A percentile compares a stretch with the other conserved stretches of the same genome.
These are phyloP conservation scores for Spathaspora passalidarum DNA, from an alignment of 805 yeast species.

Conservation along the genomic window DNA sequence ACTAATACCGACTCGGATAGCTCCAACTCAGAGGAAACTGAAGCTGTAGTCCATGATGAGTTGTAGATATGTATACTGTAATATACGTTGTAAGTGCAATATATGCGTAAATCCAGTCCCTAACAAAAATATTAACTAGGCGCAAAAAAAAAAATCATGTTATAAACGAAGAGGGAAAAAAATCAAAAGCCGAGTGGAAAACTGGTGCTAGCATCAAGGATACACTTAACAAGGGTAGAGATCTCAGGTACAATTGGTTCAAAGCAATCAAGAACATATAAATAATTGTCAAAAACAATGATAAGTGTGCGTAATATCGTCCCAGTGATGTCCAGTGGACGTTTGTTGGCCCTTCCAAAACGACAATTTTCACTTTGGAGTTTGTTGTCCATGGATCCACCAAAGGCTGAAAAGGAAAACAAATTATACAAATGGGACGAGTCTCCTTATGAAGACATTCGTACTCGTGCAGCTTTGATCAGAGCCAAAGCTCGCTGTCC, in stretches of 20 bases:
- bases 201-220: no score
- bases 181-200: constrained; percentile 1
- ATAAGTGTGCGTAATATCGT: background rate
- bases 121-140: background rate
- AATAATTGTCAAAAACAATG: background rate
- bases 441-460: constrained; percentile 81
- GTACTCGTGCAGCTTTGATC: constrained; percentile 89
- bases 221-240: background rate
- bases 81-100: background rate
- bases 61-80: constrained; percentile 3
- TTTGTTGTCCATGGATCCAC: constrained; percentile 33
- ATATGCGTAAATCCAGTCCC: background rate
- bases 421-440: constrained; percentile 76
- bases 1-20: background rate
- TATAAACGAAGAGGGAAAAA: background rate
- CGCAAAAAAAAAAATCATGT: constrained; percentile 1
- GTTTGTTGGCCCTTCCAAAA: constrained; percentile 5
- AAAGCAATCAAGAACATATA: background rate
- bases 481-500: constrained; percentile 89
- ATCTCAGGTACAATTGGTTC: background rate
- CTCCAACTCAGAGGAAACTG: background rate
- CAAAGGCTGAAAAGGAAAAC: constrained; percentile 26
- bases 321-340: background rate
- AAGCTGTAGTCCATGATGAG: constrained; percentile 5
- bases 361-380: constrained; percentile 36